A percentile compares a stretch with the other conserved stretches of the same genome.
Conservation (phyloP, 441 rosid genomes). For the Gossypium lobatum region DNA sequence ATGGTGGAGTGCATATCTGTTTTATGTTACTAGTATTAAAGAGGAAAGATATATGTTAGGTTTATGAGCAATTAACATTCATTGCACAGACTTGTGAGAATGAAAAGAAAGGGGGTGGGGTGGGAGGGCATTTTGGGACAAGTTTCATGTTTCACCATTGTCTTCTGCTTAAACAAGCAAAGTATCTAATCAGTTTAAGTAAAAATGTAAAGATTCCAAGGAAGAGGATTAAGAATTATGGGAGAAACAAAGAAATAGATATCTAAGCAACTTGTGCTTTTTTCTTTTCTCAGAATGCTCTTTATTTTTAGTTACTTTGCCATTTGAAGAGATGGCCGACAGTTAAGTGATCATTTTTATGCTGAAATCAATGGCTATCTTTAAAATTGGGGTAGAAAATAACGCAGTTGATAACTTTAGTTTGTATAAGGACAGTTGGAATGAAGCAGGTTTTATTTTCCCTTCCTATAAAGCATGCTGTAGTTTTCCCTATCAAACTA, state of each 20-base stretch:
- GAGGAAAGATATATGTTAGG: neutral
- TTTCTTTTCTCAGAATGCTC: neutral
- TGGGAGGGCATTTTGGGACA: neutral
- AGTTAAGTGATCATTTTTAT: neutral
- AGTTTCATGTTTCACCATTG: neutral
- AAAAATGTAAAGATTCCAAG: neutral
- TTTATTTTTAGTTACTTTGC: neutral
- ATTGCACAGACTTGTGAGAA: neutral
- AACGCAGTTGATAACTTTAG: neutral
- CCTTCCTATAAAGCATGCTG: neutral
- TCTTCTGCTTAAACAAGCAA: neutral
- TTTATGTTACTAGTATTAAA: neutral
- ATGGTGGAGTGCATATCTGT: neutral
- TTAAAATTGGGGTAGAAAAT: neutral
- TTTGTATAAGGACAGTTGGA: neutral
- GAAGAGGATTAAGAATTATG: neutral
- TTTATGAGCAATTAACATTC: neutral
- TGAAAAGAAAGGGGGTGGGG: neutral
- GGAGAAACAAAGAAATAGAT: neutral
- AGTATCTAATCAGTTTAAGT: neutral
- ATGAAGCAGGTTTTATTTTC: neutral
- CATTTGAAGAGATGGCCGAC: neutral
- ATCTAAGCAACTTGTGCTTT: neutral
- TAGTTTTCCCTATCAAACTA: neutral
- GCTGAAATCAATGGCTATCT: neutral